Base-by-base conservation (phyloP, 371 early-diverging fungal genomes). In the Lichtheimia hyalospora region DNA sequence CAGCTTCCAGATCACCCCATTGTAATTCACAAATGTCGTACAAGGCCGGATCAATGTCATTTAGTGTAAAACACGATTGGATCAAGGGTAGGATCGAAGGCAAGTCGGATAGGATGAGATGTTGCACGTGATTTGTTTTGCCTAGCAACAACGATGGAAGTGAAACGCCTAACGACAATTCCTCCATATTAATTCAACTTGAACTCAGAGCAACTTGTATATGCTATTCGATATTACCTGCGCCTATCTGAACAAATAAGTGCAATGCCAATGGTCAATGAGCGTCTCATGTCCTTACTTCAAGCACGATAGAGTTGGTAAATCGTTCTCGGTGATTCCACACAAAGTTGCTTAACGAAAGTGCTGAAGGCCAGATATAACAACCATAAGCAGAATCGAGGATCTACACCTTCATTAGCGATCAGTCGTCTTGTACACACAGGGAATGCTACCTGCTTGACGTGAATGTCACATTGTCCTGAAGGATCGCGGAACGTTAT, bases 321-420 rank as follows among this genome's bases (percentile, higher is more conserved):
- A 79, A 75, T 3, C 27, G 49, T 2, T 55, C 3, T 1, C 75
- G 65, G 15, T 68, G 54, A 49, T 70, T 54, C 64, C 73, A 77
- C 21, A 83, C 64, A 61, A 73, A 85, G 16, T 82, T 81, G 3
- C 74, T 71, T 60, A 85, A 64, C 2, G 83, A 77, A 0, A 85
- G 55, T 1, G 85, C 68, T 6, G 82, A 82, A 0, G 85, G 85
- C 85, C 85, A 85, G 44, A 82, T 68, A 58, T 83, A 85, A 28
- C 76, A 73, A 24, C 83, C 85, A 62, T 79, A 85, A 16, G 79
- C 73, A 14, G 82, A 64, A 57, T 84, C 79, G 7, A 84, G 62
- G 3, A 77, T 55, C 84, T 84, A 54, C 5, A 54, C 5, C 7
- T 34, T 20, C 5, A 2, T 6, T 55, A 14, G 28, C 27, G 48